Percentiles rank a stretch among this genome's conserved stretches.
Evolutionary conservation across 768 basidiomycete genomes (phyloP).

Genomic region (Hypsizygus marmoreus): DNA sequence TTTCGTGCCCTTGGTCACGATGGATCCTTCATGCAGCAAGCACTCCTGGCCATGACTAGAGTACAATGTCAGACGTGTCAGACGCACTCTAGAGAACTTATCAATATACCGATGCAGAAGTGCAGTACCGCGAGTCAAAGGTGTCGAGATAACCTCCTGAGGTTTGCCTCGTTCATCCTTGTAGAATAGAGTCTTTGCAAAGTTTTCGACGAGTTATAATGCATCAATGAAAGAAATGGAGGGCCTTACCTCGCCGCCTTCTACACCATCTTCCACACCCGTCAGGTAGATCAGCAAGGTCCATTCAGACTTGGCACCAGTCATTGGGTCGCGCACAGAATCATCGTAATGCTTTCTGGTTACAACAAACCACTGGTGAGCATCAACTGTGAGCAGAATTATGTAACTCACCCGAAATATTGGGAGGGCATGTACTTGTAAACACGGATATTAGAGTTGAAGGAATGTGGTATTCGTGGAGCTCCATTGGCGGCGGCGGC

Average conservation of each 20-base stretch:
- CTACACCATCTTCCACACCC: slow-evolving; percentile 70
- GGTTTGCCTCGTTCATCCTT: slow-evolving; percentile 52
- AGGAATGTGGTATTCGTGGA: slow-evolving; percentile 50
- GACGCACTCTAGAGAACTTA: neutral
- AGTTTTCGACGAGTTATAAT: neutral
- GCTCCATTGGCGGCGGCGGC: slow-evolving; percentile 20
- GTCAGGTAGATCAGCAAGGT: slow-evolving; percentile 75
- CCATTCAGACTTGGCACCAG: slow-evolving; percentile 74
- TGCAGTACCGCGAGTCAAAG: slow-evolving; percentile 62
- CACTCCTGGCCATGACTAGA: slow-evolving; percentile 71
- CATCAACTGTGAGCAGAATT: neutral
- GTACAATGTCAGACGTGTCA: neutral
- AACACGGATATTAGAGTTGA: slow-evolving; percentile 75
- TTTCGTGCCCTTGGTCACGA: slow-evolving; percentile 62
- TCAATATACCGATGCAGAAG: slow-evolving; percentile 60
- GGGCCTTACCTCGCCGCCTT: slow-evolving; percentile 60
- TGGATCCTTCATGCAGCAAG: slow-evolving; percentile 70
- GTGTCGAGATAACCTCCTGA: slow-evolving; percentile 49
- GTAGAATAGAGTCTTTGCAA: slow-evolving; percentile 67
- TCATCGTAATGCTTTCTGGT: slow-evolving; percentile 72
- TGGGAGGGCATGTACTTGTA: slow-evolving; percentile 68
- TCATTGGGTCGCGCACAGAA: slow-evolving; percentile 57
- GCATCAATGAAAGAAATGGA: neutral
- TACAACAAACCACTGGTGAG: neutral
- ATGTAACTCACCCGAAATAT: slow-evolving; percentile 56